phyloP scores from a whole-genome alignment of 2,329 filamentous ascomycete genomes.

The Verticillium dahliae region DNA sequence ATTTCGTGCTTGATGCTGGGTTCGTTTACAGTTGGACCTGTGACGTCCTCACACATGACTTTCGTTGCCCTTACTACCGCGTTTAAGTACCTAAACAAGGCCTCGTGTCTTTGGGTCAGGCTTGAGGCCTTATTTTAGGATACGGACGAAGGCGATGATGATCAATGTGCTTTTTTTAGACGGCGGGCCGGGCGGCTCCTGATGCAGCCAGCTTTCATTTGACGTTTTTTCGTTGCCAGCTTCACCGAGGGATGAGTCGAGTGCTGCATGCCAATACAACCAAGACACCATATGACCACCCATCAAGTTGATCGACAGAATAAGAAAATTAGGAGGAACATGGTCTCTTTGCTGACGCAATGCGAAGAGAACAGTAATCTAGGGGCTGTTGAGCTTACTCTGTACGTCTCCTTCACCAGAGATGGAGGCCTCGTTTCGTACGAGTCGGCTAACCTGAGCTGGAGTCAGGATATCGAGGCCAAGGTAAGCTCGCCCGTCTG shows the following conservation, averaged over 20 bases:
- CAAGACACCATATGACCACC: neutral
- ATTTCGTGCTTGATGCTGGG: too few species aligned
- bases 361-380: neutral
- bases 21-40: too few species aligned
- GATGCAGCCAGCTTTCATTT: too few species aligned
- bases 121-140: too few species aligned
- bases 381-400: neutral
- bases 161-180: too few species aligned
- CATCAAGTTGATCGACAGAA: neutral
- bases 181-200: too few species aligned
- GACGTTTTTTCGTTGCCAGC: too few species aligned
- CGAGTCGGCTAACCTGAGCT: neutral
- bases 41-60: too few species aligned
- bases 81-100: too few species aligned
- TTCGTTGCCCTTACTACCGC: too few species aligned
- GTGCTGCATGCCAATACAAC: neutral
- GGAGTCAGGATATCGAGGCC: neutral
- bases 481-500: neutral
- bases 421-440: neutral
- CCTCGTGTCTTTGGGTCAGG: too few species aligned
- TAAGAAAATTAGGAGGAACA: neutral
- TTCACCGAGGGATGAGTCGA: neutral
- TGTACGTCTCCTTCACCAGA: neutral
- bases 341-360: neutral
- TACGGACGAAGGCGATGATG: too few species aligned